Evolutionary conservation across 768 basidiomycete genomes (phyloP).

Genomic region (Dioszegia crocea): DNA sequence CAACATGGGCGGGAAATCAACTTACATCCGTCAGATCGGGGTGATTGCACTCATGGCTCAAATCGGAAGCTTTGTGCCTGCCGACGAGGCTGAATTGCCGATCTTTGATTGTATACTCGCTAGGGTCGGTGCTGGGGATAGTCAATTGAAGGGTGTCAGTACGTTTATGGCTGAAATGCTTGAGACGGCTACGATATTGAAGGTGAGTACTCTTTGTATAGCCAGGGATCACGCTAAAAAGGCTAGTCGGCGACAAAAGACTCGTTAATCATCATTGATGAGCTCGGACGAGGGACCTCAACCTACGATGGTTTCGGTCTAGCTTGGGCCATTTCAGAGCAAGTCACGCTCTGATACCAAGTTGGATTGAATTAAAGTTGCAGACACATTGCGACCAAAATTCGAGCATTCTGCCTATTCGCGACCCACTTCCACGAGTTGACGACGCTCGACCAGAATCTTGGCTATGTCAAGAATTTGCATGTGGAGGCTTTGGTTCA

Average conservation of each 20-base stretch:
- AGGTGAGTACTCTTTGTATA: conserved; percentile 54
- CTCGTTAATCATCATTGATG: conserved; percentile 95
- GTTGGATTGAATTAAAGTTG: neutral
- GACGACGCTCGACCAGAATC: conserved; percentile 81
- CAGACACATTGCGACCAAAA: conserved; percentile 88
- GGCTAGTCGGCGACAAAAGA: conserved; percentile 82
- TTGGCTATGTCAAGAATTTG: conserved; percentile 82
- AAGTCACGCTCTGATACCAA: conserved; percentile 31
- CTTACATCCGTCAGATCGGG: conserved; percentile 86
- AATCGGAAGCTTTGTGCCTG: conserved; percentile 91
- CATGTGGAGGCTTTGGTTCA: conserved; percentile 93
- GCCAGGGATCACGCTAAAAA: neutral
- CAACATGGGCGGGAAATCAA: conserved; percentile 98
- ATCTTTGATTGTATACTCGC: conserved; percentile 95
- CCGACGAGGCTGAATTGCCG: conserved; percentile 75
- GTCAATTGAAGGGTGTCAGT: conserved; percentile 93
- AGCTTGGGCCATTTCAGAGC: conserved; percentile 99
- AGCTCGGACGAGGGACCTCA: conserved; percentile 90
- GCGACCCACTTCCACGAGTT: conserved; percentile 98
- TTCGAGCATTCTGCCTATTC: conserved; percentile 90
- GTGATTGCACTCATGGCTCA: conserved; percentile 97
- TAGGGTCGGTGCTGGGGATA: conserved; percentile 94
- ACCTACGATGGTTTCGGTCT: conserved; percentile 97
- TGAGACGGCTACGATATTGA: conserved; percentile 91
- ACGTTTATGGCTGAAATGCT: conserved; percentile 99